Base-by-base conservation (phyloP, 805 yeast genomes). In the Cyberlindnera mississippiensis region DNA sequence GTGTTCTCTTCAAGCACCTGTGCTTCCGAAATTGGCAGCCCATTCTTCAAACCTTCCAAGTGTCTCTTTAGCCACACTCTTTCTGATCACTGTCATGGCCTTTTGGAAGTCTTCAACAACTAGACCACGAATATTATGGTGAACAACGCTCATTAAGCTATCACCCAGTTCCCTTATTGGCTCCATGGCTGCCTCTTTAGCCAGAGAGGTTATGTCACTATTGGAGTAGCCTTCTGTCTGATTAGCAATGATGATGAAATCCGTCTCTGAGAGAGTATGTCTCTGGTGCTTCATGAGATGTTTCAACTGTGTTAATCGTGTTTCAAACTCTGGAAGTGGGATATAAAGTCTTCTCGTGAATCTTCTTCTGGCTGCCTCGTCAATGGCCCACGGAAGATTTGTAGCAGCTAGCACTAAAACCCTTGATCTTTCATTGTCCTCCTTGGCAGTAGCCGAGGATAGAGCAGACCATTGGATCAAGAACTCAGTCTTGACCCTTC, bases 151-250 rank as follows among this genome's bases (percentile, higher is more conserved):
- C 49, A 91, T 69, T 41, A 91, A 72, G 35, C 82, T 80, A 45
- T 91, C 97, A 2, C 98, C 97, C 18, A 91, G 66, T 31, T 88
- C 83, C 49, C 99, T 72, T 28, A 93, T 68, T 2, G 99, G 98
- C 1, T 96, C 96, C 97, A 91, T 90, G 1, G 99, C 97, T 3
- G 96, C 95, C 61, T 91, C 97, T 62, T 90, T 93, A 2, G 97
- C 96, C 46, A 91, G 64, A 1, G 96, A 90, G 0, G 97, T 89
- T 33, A 91, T 75, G 63, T 91, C 99, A 50, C 93, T 82, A 2
- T 96, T 96, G n/a, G 96, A 85, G 62, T 81, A 88, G 0, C 87
- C 91, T 6, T 80, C 79, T 0, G 98, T 89, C 52, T 85, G 60
- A 10, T 68, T 67, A 14, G 85, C 72, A 18, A 91, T 67, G 33